These are phyloP conservation scores for Phoma sp. DNA, from an alignment of 2,329 filamentous ascomycete genomes.

Conservation along the genomic window DNA sequence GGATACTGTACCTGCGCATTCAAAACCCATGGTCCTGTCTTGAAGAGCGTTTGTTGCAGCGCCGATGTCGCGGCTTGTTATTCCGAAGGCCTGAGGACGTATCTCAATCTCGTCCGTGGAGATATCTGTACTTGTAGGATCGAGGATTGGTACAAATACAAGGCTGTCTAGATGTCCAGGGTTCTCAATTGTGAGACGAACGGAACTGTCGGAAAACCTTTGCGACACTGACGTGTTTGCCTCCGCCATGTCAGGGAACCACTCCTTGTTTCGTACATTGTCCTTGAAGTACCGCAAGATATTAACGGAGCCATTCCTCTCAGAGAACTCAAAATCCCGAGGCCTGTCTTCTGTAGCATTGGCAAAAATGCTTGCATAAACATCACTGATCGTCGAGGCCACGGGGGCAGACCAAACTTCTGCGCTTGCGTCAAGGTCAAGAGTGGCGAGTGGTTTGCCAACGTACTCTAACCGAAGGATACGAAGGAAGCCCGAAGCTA, in stretches of 20 bases:
- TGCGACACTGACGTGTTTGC: neutral
- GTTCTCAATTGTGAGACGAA: neutral
- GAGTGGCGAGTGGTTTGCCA: neutral
- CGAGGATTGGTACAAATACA: neutral
- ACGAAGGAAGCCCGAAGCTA: conserved; percentile 1
- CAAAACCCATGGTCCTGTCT: conserved; percentile 16
- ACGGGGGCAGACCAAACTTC: neutral
- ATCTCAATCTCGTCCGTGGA: neutral
- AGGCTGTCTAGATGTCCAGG: conserved; percentile 1
- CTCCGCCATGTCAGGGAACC: neutral
- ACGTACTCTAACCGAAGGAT: conserved; percentile 4
- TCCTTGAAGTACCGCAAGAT: conserved; percentile 7
- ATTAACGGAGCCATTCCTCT: neutral
- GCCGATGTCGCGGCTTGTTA: conserved; percentile 3
- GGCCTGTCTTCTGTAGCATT: neutral
- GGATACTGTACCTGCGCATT: conserved; percentile 19
- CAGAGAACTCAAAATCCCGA: conserved; percentile 5
- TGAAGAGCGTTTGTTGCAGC: neutral
- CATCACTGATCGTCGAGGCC: neutral
- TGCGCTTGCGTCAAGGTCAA: neutral
- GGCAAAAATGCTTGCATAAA: conserved; percentile 1
- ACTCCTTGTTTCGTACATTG: neutral
- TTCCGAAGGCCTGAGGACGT: conserved; percentile 4
- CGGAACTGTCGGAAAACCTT: neutral
- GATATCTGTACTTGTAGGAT: neutral